These are phyloP conservation scores for Endocalyx cinctus DNA, from an alignment of 2,329 filamentous ascomycete species.

Conservation along the genomic window DNA sequence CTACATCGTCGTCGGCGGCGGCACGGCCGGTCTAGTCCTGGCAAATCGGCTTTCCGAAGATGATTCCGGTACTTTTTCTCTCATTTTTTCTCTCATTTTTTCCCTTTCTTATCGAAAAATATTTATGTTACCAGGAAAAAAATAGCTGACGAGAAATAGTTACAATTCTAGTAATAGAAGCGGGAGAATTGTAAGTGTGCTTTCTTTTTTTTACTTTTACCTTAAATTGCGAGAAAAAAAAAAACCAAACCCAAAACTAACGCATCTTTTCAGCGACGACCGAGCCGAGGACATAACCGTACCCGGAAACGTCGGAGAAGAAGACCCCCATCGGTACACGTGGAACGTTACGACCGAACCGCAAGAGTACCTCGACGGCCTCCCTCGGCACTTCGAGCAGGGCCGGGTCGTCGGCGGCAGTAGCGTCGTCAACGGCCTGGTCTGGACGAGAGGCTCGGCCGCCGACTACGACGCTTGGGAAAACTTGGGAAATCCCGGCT, in stretches of 20 bases:
- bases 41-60: slow-evolving; percentile 22
- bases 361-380: slow-evolving; percentile 30
- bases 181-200: slow-evolving; percentile 20
- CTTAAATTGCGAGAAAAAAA: no score
- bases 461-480: slow-evolving; percentile 40
- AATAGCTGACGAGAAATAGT: no score
- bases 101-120: no score
- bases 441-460: slow-evolving; percentile 34
- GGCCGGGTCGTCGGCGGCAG: slow-evolving; percentile 36
- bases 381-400: slow-evolving; percentile 29
- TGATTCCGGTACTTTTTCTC: slow-evolving; percentile 15
- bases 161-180: slow-evolving; percentile 22
- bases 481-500: slow-evolving; percentile 35
- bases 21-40: slow-evolving; percentile 21
- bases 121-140: no score
- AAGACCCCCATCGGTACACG: slow-evolving; percentile 21
- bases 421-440: slow-evolving; percentile 36
- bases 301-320: slow-evolving; percentile 19
- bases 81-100: no score
- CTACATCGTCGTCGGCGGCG: slow-evolving; percentile 22
- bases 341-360: slow-evolving; percentile 24
- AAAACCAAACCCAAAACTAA: slow-evolving; percentile 11
- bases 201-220: neutral
- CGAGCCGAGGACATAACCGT: slow-evolving; percentile 19
- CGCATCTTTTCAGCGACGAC: slow-evolving; percentile 16